These are phyloP conservation scores for Chlorella sp. DNA, from an alignment of 139 green algal genomes.

Conservation along the genomic window DNA sequence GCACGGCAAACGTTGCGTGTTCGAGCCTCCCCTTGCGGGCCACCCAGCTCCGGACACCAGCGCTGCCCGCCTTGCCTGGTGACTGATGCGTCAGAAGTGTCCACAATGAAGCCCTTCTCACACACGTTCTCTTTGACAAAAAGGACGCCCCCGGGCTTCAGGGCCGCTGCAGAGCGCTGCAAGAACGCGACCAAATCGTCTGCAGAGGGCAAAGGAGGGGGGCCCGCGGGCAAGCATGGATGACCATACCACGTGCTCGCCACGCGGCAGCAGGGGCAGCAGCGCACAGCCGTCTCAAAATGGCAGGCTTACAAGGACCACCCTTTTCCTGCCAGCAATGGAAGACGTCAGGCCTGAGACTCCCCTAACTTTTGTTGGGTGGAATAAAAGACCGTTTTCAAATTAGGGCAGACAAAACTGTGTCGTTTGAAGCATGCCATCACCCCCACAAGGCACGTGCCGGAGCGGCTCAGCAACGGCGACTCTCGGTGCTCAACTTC, in stretches of 20 bases:
- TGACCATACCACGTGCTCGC: not conserved
- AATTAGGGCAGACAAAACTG: too few relatives aligned
- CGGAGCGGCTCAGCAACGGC: too few relatives aligned
- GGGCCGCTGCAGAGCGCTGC: slow-evolving; percentile 56
- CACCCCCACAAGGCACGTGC: too few relatives aligned
- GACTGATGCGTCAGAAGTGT: slow-evolving; percentile 89
- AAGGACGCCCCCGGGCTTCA: slow-evolving; percentile 86
- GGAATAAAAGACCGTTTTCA: too few relatives aligned
- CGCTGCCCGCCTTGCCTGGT: slow-evolving; percentile 64
- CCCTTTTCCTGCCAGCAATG: not conserved
- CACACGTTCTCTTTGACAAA: slow-evolving; percentile 96
- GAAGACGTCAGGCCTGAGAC: too few relatives aligned
- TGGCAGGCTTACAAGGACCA: not conserved
- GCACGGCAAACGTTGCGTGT: not conserved
- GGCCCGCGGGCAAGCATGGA: not conserved
- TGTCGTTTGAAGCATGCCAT: too few relatives aligned
- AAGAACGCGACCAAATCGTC: slow-evolving; percentile 86
- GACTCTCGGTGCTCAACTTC: too few relatives aligned
- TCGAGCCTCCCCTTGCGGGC: not conserved
- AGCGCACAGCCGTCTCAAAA: not conserved
- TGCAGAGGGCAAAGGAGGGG: slow-evolving; percentile 14
- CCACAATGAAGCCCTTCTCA: slow-evolving; percentile 86
- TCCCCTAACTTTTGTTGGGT: too few relatives aligned
- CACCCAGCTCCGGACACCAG: not conserved
- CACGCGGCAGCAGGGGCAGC: not conserved